Evolutionary conservation across 2,329 filamentous ascomycete genomes (phyloP), one percentile per base, ranked within the genome.

Genomic region (Nemania sp.): DNA sequence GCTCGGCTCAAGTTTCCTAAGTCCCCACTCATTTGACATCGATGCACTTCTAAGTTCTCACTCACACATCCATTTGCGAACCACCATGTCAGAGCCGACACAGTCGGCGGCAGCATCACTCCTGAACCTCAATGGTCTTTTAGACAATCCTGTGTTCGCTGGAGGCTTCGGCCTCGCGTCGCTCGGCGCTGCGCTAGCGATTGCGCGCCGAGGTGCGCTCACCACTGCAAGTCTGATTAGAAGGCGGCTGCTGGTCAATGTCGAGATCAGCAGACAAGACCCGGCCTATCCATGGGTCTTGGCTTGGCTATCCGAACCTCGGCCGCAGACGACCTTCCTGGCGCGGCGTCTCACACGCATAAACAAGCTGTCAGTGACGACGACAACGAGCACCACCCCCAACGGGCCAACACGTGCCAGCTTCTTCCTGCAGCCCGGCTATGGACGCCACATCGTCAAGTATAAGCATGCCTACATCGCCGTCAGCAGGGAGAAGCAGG

Each of bases 261-360:
- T 99, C 66, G 94, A 99, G 73, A 96, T 99, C 72, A 93, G 90
- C 71, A 89, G 91, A 68, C 90, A 93, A 66, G 94, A 99, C 73
- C 86, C 91, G 39, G 92, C 93, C 1, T 99, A 97, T 70, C 86
- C 86, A 34, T 97, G 92, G 93, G 85, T 99, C 36, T 80, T 99
- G 8, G 87, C 92, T 61, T 99, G 94, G 92, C 89, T 99, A 70
- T 92, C 91, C 6, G 82, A 90, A 51, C 90, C 91, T 61, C 90
- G 91, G 46, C 80, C 85, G 49, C 72, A 77, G 67, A 76, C 66
- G 63, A 89, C 79, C 57, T 88, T 80, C 66, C 73, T 86, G 30
- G 78, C 79, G 17, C 80, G 76, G 24, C 79, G 77, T 34, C 69
- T 86, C 47, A 86, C 82, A 5, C 77, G 81, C 62, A 79, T 84